Base-by-base conservation (phyloP, 2,329 filamentous ascomycete genomes). In the Xylaria hypoxylon region DNA sequence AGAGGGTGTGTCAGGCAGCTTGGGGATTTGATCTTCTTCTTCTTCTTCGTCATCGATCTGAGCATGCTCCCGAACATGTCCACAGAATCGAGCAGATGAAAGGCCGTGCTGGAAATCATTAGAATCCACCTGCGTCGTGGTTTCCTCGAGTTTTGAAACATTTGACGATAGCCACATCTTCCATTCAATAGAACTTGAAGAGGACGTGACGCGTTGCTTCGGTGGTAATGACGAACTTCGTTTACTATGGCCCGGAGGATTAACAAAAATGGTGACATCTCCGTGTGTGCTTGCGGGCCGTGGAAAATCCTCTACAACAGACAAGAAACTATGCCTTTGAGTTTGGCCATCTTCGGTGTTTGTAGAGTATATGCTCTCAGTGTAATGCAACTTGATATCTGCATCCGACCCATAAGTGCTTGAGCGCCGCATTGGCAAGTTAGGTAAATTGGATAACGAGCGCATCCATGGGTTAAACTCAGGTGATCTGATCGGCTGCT, bases 151-250 rank as follows among this genome's bases (percentile, higher is more conserved):
- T 62, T 82, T 84, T 0, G 82, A 82, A 8, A 85, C 80, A 47
- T 87, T 83, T 2, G 83, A 80, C 8, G 85, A 85, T 44, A 87
- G 80, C 82, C 82, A 85, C 0, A 78, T 82, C 74, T 86, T 87
- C 86, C 85, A 87, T 64, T 87, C 85, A 2, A 72, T 70, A 0
- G 79, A 81, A 40, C 78, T 77, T 19, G 73, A 70, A 5, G 79
- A 79, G 35, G 74, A 77, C n/a, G 71, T 70, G 2, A 70, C 72
- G 26, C 75, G 76, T 59, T 77, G 74, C 58, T 72, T 71, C 1
- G 68, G 69, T 42, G 65, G 52, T 22, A 69, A 70, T 28, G 71
- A 71, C 11, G 65, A 67, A 47, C 63, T 65, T 33, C 67, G 70
- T 33, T 70, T 74, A 28, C 67, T 70, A 38, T 79, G 78, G 2